Conservation (phyloP, 1,284 basidiomycete species). For the Rhodotorula sp. region DNA sequence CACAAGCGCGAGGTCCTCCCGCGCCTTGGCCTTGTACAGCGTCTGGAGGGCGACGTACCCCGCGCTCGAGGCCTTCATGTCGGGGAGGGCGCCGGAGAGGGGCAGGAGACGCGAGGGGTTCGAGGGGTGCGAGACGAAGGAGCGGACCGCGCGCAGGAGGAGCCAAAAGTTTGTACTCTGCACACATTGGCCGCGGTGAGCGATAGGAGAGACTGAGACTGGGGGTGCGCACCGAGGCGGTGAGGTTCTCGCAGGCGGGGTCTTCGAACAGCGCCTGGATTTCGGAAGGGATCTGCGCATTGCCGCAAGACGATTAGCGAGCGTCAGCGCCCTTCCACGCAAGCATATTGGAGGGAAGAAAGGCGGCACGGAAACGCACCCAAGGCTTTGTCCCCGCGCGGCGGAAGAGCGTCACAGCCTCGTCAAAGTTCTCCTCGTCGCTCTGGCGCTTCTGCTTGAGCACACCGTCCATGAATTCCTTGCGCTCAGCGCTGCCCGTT, state of each 20-base stretch:
- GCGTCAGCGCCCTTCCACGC: not conserved
- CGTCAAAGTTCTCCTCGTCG: slow-evolving; percentile 97
- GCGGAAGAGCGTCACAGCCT: slow-evolving; percentile 64
- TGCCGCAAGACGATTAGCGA: no score
- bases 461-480: slow-evolving; percentile 72
- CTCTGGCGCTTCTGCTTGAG: slow-evolving; percentile 63
- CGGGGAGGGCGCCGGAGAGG: slow-evolving; percentile 72
- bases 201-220: not conserved
- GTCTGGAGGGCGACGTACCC: slow-evolving; percentile 78
- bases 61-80: slow-evolving; percentile 90
- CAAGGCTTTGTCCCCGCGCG: slow-evolving; percentile 62
- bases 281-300: slow-evolving; percentile 68
- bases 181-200: no score
- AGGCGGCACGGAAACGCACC: slow-evolving; percentile 59
- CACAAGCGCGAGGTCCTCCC: slow-evolving; percentile 63
- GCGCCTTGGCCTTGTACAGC: slow-evolving; percentile 70
- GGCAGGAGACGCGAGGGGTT: slow-evolving; percentile 59
- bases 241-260: slow-evolving; percentile 56
- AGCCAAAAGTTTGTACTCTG: slow-evolving; percentile 73
- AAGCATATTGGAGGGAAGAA: no score
- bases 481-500: slow-evolving; percentile 66
- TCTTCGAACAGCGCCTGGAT: slow-evolving; percentile 68
- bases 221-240: slow-evolving; percentile 48
- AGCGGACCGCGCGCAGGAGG: slow-evolving; percentile 74
- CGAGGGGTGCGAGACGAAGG: slow-evolving; percentile 59